phyloP scores from a whole-genome alignment of 2,329 filamentous ascomycete species.

The Thielaviopsis musarum region DNA sequence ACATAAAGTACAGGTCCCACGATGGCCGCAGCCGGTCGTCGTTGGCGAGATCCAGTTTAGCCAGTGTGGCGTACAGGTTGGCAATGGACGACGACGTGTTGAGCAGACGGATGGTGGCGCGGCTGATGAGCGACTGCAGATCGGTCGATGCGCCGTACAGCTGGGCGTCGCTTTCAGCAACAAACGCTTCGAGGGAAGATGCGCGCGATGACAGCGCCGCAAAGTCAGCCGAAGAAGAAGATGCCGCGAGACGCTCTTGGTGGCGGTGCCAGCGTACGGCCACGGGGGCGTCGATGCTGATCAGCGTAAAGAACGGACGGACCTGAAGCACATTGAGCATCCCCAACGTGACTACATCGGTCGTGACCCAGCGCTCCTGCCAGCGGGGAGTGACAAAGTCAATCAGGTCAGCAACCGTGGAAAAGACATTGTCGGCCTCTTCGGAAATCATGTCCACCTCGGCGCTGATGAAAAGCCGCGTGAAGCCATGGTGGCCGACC shows the following conservation, averaged over 20 bases:
- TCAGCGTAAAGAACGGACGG: conserved; percentile 80
- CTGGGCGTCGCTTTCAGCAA: conserved; percentile 48
- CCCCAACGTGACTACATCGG: conserved; percentile 57
- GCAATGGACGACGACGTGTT: conserved; percentile 63
- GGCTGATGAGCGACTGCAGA: conserved; percentile 60
- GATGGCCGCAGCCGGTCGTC: conserved; percentile 66
- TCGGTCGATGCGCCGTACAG: conserved; percentile 52
- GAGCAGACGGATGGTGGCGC: conserved; percentile 68
- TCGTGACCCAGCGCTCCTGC: conserved; percentile 72
- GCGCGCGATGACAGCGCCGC: conserved; percentile 16
- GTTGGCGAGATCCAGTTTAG: conserved; percentile 59
- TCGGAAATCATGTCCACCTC: conserved; percentile 30
- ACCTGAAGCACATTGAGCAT: conserved; percentile 59
- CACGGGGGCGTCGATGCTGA: conserved; percentile 83
- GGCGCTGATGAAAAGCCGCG: conserved; percentile 54
- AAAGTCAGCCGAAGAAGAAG: neutral
- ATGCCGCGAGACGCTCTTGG: conserved; percentile 27
- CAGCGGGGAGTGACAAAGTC: conserved; percentile 76
- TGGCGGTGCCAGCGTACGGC: conserved; percentile 70
- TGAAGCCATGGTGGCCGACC: conserved; percentile 68
- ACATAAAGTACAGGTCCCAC: conserved; percentile 99
- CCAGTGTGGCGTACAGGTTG: conserved; percentile 55
- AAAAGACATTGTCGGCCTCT: conserved; percentile 27
- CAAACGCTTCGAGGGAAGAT: conserved; percentile 35
- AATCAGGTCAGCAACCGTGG: conserved; percentile 49